A percentile compares a stretch with the other conserved stretches of the same genome.
These are phyloP conservation scores for Oidium heveae DNA, from an alignment of 2,329 filamentous ascomycete species.

Conservation along the genomic window DNA sequence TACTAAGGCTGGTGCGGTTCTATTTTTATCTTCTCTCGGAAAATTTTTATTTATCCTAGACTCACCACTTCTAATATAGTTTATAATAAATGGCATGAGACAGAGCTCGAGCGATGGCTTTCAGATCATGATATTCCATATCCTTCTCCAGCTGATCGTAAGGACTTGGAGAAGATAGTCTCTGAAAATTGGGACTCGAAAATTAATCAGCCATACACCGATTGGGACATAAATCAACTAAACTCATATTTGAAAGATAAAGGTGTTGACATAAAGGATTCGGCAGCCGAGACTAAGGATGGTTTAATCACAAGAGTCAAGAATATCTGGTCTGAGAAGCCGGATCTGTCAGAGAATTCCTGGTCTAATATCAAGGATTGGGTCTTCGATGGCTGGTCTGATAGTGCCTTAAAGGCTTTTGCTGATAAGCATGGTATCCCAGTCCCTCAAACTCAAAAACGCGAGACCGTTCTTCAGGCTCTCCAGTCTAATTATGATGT, in stretches of 20 bases:
- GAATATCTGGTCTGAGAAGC: conserved; percentile 50
- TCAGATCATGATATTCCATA: conserved; percentile 79
- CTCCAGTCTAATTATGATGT: conserved; percentile 61
- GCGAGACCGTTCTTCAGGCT: conserved; percentile 56
- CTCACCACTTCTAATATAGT: conserved; percentile 36
- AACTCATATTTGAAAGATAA: conserved; percentile 41
- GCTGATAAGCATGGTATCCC: conserved; percentile 66
- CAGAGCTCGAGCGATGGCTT: conserved; percentile 90
- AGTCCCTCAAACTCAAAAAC: conserved; percentile 66
- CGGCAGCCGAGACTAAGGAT: conserved; percentile 40
- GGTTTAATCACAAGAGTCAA: conserved; percentile 44
- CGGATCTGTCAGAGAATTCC: conserved; percentile 48
- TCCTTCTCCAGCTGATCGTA: conserved; percentile 72
- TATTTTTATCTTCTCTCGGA: not conserved
- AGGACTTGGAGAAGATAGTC: conserved; percentile 79
- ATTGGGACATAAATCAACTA: conserved; percentile 49
- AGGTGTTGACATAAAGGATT: conserved; percentile 42
- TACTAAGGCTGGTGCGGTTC: conserved; percentile 41
- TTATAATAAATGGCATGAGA: conserved; percentile 98
- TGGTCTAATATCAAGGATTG: conserved; percentile 58
- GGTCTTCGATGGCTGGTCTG: conserved; percentile 56
- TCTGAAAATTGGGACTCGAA: conserved; percentile 70
- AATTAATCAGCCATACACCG: conserved; percentile 48
- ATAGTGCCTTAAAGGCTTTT: conserved; percentile 47
- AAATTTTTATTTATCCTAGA: not conserved